Evolutionary conservation across 2,329 filamentous ascomycete species (phyloP), one percentile per base, ranked within the genome.

Genomic region (Xylariales sp.): DNA sequence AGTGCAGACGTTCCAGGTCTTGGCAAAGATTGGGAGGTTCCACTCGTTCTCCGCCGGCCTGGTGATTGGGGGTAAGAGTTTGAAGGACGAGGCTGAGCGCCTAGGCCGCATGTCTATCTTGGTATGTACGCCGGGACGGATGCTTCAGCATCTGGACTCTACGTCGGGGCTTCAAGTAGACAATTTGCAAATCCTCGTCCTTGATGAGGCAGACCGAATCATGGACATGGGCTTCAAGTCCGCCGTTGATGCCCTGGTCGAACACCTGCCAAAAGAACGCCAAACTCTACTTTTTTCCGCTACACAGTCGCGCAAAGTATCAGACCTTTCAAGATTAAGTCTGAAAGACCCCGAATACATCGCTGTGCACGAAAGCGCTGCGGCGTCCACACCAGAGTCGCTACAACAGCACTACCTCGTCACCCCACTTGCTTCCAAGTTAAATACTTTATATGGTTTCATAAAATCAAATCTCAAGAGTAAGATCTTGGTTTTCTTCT

Each of bases 221-320:
- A 90, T 99, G 86, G 96, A 99, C 77, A 96, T 98, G 93, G 96
- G 96, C 5, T 99, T 99, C 79, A 91, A 97, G 80, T 84, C 86
- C 5, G 93, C 93, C 0, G 90, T 99, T 3, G 96, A 99, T 80
- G 96, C 96, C 0, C 92, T 99, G 58, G 82, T 99, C 34, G 94
- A 97, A 69, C 97, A 98, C 78, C 84, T 99, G 1, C 96, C 96
- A 0, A 90, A 89, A 74, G 84, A 91, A 34, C 86, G 96, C 69
- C 96, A 99, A 81, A 99, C 96, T 0, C 85, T 99, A 77, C 88
- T 99, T 9, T 99, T 98, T 83, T 97, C 93, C 77, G 96, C 96
- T 0, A 99, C 96, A 0, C 96, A 99, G 80, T 98, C 94, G 72
- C 97, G 94, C 77, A 93, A 92, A 77, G 93, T 99, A 0, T 97